Base-by-base conservation (phyloP, 2,329 filamentous ascomycete species). In the Cytospora paraplurivora region DNA sequence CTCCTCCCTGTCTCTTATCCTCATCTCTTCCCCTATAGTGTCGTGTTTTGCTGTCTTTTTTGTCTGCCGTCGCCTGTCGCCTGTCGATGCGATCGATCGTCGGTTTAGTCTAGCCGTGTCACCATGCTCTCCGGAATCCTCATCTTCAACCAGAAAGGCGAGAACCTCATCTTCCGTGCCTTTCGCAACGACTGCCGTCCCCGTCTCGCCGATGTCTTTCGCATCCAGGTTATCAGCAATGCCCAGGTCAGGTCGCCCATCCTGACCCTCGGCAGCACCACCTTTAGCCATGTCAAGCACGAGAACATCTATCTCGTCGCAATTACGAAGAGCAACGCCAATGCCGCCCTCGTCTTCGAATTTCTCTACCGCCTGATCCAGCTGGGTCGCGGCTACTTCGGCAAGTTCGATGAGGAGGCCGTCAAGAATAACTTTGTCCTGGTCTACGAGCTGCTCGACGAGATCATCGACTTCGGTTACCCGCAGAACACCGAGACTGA, bases 391-490 rank as follows among this genome's bases (percentile, higher is more conserved):
- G 92, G 93, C 63, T 99, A 99, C 79, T 99, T 99, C 83, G 94
- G 91, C 75, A 98, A 98, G 78, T 97, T 99, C 74, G 95, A 99
- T 74, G 95, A 99, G 82, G 95, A 99, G 80, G 93, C 95, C 63
- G 94, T 99, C 71, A 99, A 99, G 88, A 98, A 97, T 80, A 99
- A 99, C 81, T 99, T 99, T 80, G 95, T 99, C 68, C 83, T 99
- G 69, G 93, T 99, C 47, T 99, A 99, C 78, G 95, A 99, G 83
- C 85, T 99, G 63, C 81, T 99, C 62, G 95, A 99, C 77, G 95
- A 99, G 80, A 97, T 99, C 73, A 88, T 99, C 75, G 95, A 99
- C 78, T 99, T 99, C 78, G 95, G 95, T 67, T 99, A 99, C 76
- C 95, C 95, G 38, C 95, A 99, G 76, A 98, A 98, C 76, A 99